Evolutionary conservation across 306 rosid species (phyloP).

Genomic region (Casuarina equisetifolia): DNA sequence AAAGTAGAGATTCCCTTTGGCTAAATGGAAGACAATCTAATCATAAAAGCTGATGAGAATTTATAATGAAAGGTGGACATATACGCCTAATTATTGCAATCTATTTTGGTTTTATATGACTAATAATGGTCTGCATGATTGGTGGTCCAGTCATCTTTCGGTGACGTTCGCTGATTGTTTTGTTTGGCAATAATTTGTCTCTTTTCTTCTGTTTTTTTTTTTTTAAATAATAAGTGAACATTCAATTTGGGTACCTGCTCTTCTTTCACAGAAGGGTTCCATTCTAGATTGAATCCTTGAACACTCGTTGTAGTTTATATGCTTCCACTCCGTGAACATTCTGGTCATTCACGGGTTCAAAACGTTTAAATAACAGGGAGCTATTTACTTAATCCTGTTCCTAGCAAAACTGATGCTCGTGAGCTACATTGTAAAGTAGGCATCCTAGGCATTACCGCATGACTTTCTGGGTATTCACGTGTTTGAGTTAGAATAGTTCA

Average conservation of each 20-base stretch:
- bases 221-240: background rate
- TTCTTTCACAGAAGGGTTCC: background rate
- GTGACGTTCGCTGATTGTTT: background rate
- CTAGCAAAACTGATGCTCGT: background rate
- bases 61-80: background rate
- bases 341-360: slow-evolving; percentile 1
- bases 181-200: background rate
- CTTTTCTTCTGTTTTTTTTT: background rate
- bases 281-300: too few species aligned
- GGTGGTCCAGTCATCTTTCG: background rate
- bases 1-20: background rate
- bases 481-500: too few species aligned
- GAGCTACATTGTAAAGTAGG: background rate
- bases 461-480: too few species aligned
- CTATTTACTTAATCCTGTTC: background rate
- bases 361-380: too few species aligned
- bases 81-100: background rate
- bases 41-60: background rate
- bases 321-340: background rate
- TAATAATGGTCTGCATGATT: background rate
- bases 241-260: background rate
- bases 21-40: background rate
- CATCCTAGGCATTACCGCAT: too few species aligned
- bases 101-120: background rate
- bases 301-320: too few species aligned